Conservation (phyloP, 1,284 basidiomycete genomes). For the Naganishia sp. region DNA sequence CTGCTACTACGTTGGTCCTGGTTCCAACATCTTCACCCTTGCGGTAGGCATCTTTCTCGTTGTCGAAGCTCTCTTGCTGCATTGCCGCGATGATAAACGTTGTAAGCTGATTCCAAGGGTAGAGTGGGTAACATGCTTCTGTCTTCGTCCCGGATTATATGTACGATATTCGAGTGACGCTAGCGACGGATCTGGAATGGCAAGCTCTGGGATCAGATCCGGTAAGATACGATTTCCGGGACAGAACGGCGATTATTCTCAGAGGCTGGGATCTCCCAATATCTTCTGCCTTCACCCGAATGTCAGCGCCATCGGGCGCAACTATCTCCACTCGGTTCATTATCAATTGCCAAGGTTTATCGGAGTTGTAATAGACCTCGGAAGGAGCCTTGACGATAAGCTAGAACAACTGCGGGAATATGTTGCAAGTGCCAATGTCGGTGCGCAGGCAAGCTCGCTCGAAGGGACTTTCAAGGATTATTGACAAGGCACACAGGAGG, state of each 20-base stretch:
- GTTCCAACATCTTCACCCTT: conserved; percentile 8
- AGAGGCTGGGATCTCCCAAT: background rate
- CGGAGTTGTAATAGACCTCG: background rate
- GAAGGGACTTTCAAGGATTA: background rate
- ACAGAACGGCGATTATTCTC: background rate
- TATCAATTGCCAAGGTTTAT: background rate
- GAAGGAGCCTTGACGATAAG: background rate
- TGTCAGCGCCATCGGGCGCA: background rate
- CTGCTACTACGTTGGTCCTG: conserved; percentile 5
- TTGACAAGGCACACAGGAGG: background rate
- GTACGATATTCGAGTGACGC: background rate
- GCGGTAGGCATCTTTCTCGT: conserved; percentile 9
- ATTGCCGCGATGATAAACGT: background rate
- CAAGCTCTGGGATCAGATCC: background rate
- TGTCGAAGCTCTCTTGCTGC: background rate
- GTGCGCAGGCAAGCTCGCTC: background rate
- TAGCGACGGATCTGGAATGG: background rate
- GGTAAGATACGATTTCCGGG: background rate
- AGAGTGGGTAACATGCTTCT: background rate
- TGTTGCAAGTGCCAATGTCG: background rate
- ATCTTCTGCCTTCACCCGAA: background rate
- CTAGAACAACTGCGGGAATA: background rate
- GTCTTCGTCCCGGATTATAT: background rate
- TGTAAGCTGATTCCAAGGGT: background rate
- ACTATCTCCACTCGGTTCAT: background rate